A percentile compares a stretch with the other conserved stretches of the same genome.
phyloP scores from a whole-genome alignment of 2,329 filamentous ascomycete species.

The Trichophyton schoenleinii region DNA sequence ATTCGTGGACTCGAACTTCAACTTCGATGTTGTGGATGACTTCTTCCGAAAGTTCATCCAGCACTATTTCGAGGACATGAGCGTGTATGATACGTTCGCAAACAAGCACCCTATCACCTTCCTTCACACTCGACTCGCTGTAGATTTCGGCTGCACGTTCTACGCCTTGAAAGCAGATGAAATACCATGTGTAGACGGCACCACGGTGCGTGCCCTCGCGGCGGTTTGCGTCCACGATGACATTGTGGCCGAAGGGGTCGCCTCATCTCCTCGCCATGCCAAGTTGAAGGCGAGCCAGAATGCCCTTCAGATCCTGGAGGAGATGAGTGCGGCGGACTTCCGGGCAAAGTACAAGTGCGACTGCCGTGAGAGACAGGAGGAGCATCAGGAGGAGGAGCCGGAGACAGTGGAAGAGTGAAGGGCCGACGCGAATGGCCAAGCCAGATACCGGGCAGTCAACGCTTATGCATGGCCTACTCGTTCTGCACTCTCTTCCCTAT shows the following conservation, averaged over 20 bases:
- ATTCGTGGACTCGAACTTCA: conserved; percentile 77
- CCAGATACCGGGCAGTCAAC: too few relatives aligned
- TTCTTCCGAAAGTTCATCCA: conserved; percentile 69
- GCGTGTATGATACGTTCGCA: conserved; percentile 73
- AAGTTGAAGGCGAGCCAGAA: conserved; percentile 44
- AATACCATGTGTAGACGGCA: conserved; percentile 35
- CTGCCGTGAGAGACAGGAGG: conserved; percentile 34
- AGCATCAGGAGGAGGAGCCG: neutral
- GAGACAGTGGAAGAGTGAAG: neutral
- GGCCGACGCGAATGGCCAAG: too few relatives aligned
- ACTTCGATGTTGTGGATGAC: conserved; percentile 56
- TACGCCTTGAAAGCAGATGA: conserved; percentile 39
- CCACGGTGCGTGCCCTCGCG: conserved; percentile 45
- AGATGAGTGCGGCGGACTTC: conserved; percentile 46
- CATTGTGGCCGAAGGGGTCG: conserved; percentile 50
- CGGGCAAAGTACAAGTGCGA: conserved; percentile 48
- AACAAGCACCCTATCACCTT: conserved; percentile 74
- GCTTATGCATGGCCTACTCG: too few relatives aligned
- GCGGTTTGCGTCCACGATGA: conserved; percentile 64
- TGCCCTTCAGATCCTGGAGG: conserved; percentile 34
- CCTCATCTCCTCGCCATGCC: conserved; percentile 57
- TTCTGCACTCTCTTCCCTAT: neutral
- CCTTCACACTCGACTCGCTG: conserved; percentile 51
- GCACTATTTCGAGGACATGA: conserved; percentile 75
- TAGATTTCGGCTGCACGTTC: conserved; percentile 52